phyloP scores from a whole-genome alignment of 208 protist species.

The Leishmania braziliensis region DNA sequence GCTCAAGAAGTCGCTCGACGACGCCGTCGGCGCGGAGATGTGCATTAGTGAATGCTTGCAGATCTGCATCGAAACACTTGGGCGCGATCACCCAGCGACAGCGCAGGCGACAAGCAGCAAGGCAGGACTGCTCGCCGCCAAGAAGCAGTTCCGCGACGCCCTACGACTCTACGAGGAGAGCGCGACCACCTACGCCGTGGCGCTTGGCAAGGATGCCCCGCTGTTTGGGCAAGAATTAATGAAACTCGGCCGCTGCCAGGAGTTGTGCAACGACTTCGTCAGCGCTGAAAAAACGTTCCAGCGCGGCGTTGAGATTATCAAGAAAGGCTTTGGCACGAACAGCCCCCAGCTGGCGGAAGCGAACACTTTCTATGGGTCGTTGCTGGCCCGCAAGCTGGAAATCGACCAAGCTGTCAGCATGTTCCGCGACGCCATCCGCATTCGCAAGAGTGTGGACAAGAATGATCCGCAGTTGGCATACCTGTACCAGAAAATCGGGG shows the following conservation, averaged over 20 bases:
- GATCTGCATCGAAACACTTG: slow-evolving; percentile 83
- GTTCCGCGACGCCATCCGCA: slow-evolving; percentile 77
- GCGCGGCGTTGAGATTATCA: slow-evolving; percentile 65
- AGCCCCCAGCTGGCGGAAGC: slow-evolving; percentile 77
- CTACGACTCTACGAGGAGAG: slow-evolving; percentile 82
- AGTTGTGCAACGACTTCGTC: slow-evolving; percentile 75
- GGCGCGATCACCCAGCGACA: slow-evolving; percentile 80
- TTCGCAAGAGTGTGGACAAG: slow-evolving; percentile 66
- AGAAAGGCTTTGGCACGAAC: slow-evolving; percentile 64
- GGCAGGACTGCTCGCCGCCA: slow-evolving; percentile 70
- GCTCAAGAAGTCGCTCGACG: slow-evolving; percentile 80
- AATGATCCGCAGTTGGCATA: slow-evolving; percentile 84
- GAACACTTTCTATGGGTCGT: slow-evolving; percentile 70
- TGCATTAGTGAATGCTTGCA: slow-evolving; percentile 87
- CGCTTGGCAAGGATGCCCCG: slow-evolving; percentile 79
- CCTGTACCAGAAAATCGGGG: slow-evolving; percentile 88
- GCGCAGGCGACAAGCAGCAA: slow-evolving; percentile 88
- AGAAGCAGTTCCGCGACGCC: slow-evolving; percentile 85
- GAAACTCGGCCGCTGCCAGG: slow-evolving; percentile 82
- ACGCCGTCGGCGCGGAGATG: slow-evolving; percentile 83
- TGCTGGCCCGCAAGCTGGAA: slow-evolving; percentile 71
- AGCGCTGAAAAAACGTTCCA: slow-evolving; percentile 74
- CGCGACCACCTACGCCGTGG: slow-evolving; percentile 62
- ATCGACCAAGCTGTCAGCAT: slow-evolving; percentile 57
- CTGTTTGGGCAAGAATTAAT: slow-evolving; percentile 81